Evolutionary conservation across 108 stramenopile genomes (phyloP).

Genomic region (Cyclotella distinguenda): DNA sequence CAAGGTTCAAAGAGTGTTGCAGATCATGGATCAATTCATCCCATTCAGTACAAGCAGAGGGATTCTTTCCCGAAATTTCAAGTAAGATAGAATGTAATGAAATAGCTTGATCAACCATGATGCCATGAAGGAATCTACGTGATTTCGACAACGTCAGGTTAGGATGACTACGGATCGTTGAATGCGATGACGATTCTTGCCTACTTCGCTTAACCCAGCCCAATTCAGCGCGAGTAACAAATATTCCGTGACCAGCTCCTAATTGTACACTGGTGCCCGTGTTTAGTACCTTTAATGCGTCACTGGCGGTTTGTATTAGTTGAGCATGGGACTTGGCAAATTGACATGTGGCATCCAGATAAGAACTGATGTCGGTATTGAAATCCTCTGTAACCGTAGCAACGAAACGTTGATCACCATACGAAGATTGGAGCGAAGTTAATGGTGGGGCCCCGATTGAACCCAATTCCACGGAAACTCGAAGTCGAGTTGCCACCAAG

Average conservation of each 20-base stretch:
- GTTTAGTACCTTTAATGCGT: slow-evolving; percentile 1
- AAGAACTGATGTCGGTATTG: not conserved
- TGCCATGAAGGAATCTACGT: slow-evolving; percentile 24
- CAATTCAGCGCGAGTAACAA: slow-evolving; percentile 23
- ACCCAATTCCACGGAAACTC: slow-evolving; percentile 15
- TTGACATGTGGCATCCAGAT: slow-evolving; percentile 7
- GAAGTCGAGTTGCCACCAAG: slow-evolving; percentile 4
- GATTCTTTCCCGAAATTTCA: not conserved
- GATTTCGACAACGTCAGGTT: slow-evolving; percentile 29
- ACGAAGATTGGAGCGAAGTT: not conserved
- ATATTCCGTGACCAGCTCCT: slow-evolving; percentile 13
- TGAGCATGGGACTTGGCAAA: slow-evolving; percentile 12
- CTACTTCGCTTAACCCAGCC: slow-evolving; percentile 13
- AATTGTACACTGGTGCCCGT: slow-evolving; percentile 23
- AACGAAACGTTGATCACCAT: not conserved
- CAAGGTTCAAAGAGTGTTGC: not conserved
- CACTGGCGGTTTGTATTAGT: slow-evolving; percentile 6
- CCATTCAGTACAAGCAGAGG: slow-evolving; percentile 9
- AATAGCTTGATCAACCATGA: slow-evolving; percentile 29
- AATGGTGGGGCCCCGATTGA: slow-evolving; percentile 25
- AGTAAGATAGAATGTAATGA: slow-evolving; percentile 9
- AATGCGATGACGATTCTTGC: not conserved
- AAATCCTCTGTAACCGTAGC: not conserved
- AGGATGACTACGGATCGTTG: not conserved
- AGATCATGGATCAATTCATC: slow-evolving; percentile 33